Evolutionary conservation across 2,329 filamentous ascomycete species (phyloP).

Genomic region (Alternaria sp.): DNA sequence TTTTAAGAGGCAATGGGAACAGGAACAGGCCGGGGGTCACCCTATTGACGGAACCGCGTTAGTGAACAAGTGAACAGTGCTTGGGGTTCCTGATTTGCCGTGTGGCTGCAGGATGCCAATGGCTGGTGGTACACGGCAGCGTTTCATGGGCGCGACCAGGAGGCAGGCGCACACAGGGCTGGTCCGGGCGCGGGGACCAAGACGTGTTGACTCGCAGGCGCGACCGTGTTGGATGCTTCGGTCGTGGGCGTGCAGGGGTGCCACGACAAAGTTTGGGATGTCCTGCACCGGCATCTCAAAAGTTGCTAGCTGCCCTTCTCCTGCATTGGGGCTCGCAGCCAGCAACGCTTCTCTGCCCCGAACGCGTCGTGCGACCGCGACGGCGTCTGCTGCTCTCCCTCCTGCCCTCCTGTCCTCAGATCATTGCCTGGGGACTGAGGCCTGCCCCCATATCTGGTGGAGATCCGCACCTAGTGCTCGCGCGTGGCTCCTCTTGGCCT

Average conservation of each 20-base stretch:
- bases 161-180: not conserved
- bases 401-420: not conserved
- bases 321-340: conserved; percentile 9
- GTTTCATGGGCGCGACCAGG: conserved; percentile 6
- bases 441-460: conserved; percentile 1
- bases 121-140: not conserved
- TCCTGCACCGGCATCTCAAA: conserved; percentile 17
- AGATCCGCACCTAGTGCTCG: conserved; percentile 14
- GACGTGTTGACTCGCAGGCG: conserved; percentile 10
- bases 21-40: not conserved
- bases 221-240: conserved; percentile 1
- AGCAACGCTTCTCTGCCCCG: not conserved
- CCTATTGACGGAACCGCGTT: not conserved
- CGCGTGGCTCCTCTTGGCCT: conserved; percentile 24
- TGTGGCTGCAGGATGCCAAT: conserved; percentile 7
- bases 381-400: not conserved
- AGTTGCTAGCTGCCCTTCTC: conserved; percentile 11
- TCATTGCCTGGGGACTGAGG: not conserved
- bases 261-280: conserved; percentile 13
- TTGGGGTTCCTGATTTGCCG: conserved; percentile 1
- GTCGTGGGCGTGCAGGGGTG: conserved; percentile 10
- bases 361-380: conserved; percentile 4
- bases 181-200: not conserved
- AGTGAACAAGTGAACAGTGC: conserved; percentile 17
- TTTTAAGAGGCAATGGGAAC: not conserved